phyloP scores from a whole-genome alignment of 2,329 filamentous ascomycete genomes.

The Plenodomus biglobosus region DNA sequence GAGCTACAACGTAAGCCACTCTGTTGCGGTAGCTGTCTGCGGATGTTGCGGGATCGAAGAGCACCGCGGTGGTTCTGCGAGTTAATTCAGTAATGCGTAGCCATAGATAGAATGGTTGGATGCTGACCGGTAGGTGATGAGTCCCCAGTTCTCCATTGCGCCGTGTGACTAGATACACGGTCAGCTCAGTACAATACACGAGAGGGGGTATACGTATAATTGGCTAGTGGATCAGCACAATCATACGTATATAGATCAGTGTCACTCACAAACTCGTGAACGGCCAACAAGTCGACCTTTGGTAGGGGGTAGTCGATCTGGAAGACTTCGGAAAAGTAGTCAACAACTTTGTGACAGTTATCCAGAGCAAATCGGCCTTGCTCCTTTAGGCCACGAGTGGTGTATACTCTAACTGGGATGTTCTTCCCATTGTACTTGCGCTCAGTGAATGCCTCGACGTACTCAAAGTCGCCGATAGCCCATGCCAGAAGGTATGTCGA shows the following conservation, averaged over 20 bases:
- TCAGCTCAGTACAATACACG: conserved; percentile 41
- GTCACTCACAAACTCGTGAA: conserved; percentile 81
- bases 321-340: conserved; percentile 96
- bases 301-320: conserved; percentile 83
- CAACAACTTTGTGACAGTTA: conserved; percentile 89
- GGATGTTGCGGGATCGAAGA: conserved; percentile 93
- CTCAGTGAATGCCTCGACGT: conserved; percentile 87
- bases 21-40: conserved; percentile 90
- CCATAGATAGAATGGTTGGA: not conserved
- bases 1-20: conserved; percentile 96
- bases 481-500: conserved; percentile 94
- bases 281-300: conserved; percentile 94
- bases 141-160: conserved; percentile 98
- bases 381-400: conserved; percentile 88
- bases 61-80: conserved; percentile 74
- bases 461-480: conserved; percentile 97
- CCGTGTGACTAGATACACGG: conserved; percentile 61
- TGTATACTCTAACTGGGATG: conserved; percentile 93
- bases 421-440: conserved; percentile 88
- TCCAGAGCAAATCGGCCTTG: conserved; percentile 88
- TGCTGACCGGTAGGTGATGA: conserved; percentile 79
- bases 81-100: conserved; percentile 6
- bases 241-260: conserved; percentile 1
- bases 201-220: conserved; percentile 44
- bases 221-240: conserved; percentile 39